These are phyloP conservation scores for Ogataea degrootiae DNA, from an alignment of 805 yeast species.

Conservation along the genomic window DNA sequence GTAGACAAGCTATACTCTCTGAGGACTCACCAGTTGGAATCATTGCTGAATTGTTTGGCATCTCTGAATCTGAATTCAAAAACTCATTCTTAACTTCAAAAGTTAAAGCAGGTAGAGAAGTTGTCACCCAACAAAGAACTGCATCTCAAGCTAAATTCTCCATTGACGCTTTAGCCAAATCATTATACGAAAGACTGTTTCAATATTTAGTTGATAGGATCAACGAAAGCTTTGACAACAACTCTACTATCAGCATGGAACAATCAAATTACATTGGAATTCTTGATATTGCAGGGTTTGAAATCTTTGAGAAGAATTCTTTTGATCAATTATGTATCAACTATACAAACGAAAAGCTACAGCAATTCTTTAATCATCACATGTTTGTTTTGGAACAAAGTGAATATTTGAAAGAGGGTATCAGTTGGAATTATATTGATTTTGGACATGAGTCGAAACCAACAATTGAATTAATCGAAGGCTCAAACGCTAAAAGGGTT, in stretches of 20 bases:
- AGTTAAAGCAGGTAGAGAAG: conserved; percentile 88
- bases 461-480: conserved; percentile 89
- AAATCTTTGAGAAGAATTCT: conserved; percentile 52
- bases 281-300: conserved; percentile 59
- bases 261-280: conserved; percentile 46
- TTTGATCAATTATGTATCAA: conserved; percentile 60
- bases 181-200: conserved; percentile 80
- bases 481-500: conserved; percentile 46
- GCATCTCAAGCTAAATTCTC: conserved; percentile 76
- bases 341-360: conserved; percentile 56
- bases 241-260: conserved; percentile 21
- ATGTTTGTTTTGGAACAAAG: conserved; percentile 58
- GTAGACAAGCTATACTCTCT: conserved; percentile 72
- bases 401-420: conserved; percentile 54
- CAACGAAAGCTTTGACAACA: conserved; percentile 51
- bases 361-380: conserved; percentile 59
- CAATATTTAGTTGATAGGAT: conserved; percentile 70
- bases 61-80: conserved; percentile 43
- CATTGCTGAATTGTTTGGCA: conserved; percentile 62
- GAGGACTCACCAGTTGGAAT: conserved; percentile 45
- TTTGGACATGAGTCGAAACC: conserved; percentile 94
- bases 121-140: conserved; percentile 72
- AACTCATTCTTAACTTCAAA: conserved; percentile 69
- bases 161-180: conserved; percentile 83
- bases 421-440: conserved; percentile 74